phyloP scores from a whole-genome alignment of 2,329 filamentous ascomycete genomes.

The Claviceps sp. region DNA sequence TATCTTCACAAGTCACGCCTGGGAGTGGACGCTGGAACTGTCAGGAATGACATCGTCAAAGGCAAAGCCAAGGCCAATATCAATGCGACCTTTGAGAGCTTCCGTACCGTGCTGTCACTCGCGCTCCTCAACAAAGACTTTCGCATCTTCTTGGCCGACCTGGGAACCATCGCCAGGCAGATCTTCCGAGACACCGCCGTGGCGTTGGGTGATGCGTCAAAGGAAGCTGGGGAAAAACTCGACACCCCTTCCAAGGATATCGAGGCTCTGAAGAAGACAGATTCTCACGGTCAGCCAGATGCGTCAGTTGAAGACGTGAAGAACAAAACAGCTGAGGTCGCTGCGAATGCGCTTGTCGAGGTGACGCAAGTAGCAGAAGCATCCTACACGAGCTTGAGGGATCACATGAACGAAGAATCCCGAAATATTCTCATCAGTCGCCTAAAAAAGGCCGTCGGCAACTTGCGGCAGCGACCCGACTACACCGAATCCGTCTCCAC shows the following conservation, averaged over 20 bases:
- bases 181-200: slow-evolving; percentile 80
- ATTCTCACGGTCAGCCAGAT: slow-evolving; percentile 15
- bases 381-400: slow-evolving; percentile 49
- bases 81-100: slow-evolving; percentile 52
- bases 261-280: slow-evolving; percentile 30
- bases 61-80: slow-evolving; percentile 21
- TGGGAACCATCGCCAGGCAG: slow-evolving; percentile 65
- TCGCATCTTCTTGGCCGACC: slow-evolving; percentile 68
- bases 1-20: slow-evolving; percentile 63
- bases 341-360: slow-evolving; percentile 15
- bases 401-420: slow-evolving; percentile 61
- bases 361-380: slow-evolving; percentile 33
- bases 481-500: slow-evolving; percentile 81
- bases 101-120: slow-evolving; percentile 72
- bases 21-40: slow-evolving; percentile 17
- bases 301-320: slow-evolving; percentile 52
- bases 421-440: slow-evolving; percentile 59
- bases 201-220: slow-evolving; percentile 61
- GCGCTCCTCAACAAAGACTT: slow-evolving; percentile 85
- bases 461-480: slow-evolving; percentile 62
- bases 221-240: slow-evolving; percentile 58
- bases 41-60: slow-evolving; percentile 15
- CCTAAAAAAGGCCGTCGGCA: slow-evolving; percentile 61
- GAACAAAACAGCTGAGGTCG: slow-evolving; percentile 40
- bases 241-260: slow-evolving; percentile 51